A percentile compares a stretch with the other conserved stretches of the same genome.
phyloP scores from a whole-genome alignment of 1,284 basidiomycete species.

The Apiotrichum sp. region DNA sequence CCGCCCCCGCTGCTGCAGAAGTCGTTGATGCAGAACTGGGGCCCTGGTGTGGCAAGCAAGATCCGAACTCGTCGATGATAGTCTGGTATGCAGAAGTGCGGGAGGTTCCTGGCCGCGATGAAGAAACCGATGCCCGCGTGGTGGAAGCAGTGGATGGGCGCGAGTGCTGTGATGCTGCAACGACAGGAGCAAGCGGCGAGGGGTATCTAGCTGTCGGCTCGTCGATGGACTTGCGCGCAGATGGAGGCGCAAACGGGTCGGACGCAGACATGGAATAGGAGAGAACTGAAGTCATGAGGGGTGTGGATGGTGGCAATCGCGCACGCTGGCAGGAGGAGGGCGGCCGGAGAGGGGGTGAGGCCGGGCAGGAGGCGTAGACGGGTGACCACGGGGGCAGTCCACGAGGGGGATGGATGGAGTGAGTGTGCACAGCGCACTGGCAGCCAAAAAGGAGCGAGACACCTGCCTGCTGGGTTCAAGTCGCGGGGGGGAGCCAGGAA shows the following conservation, averaged over 20 bases:
- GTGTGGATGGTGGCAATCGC: background rate
- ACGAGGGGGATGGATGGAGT: no score
- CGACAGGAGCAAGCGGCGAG: conserved; percentile 9
- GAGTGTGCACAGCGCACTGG: no score
- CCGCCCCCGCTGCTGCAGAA: background rate
- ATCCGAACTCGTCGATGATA: conserved; percentile 19
- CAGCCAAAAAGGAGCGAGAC: no score
- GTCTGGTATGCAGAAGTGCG: conserved; percentile 10
- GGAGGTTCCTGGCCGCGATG: conserved; percentile 7
- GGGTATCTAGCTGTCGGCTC: conserved; percentile 10
- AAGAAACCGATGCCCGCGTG: conserved; percentile 15
- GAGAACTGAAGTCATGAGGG: conserved; percentile 11
- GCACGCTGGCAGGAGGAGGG: no score
- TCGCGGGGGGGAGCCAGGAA: no score
- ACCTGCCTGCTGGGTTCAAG: no score
- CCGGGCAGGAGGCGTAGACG: no score
- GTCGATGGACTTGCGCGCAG: conserved; percentile 14
- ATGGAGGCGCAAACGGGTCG: conserved; percentile 17
- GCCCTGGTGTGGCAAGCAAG: conserved; percentile 7
- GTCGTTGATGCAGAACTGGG: background rate
- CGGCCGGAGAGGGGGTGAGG: no score
- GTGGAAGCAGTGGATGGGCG: conserved; percentile 13
- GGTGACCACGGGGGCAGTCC: no score
- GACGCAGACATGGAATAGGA: conserved; percentile 15
- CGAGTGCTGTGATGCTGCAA: conserved; percentile 8